These are phyloP conservation scores for Aristolochia californica DNA, from an alignment of 164 flowering plant genomes.

Conservation along the genomic window DNA sequence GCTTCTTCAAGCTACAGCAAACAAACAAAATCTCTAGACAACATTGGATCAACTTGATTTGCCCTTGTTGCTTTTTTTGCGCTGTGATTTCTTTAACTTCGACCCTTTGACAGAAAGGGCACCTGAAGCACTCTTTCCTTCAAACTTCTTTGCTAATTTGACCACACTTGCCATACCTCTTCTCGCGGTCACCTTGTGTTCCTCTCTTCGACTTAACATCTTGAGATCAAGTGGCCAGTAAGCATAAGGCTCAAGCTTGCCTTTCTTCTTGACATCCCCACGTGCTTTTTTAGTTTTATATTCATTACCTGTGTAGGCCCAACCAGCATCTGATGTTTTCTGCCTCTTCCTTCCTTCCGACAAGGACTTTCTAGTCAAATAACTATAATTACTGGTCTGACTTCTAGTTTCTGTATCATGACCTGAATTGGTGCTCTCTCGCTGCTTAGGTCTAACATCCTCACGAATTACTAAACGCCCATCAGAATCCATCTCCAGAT, in stretches of 20 bases:
- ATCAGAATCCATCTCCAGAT: constrained; percentile 62
- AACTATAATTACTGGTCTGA: constrained; percentile 35
- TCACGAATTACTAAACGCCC: constrained; percentile 79
- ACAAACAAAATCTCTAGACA: no score
- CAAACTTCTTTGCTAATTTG: constrained; percentile 68
- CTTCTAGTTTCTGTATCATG: constrained; percentile 42
- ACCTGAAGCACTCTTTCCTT: constrained; percentile 71
- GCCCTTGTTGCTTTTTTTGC: constrained; percentile 3
- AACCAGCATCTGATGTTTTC: constrained; percentile 62
- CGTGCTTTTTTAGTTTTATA: constrained; percentile 85
- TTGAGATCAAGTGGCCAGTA: constrained; percentile 99
- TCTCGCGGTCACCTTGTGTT: constrained; percentile 75
- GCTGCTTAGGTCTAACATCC: constrained; percentile 26
- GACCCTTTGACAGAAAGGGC: constrained; percentile 42
- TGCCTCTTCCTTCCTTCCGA: constrained; percentile 37
- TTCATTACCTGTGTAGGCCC: constrained; percentile 82
- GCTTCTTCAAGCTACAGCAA: no score
- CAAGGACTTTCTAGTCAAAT: constrained; percentile 23
- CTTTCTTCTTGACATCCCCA: constrained; percentile 90
- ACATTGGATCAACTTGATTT: not conserved
- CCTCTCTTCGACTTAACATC: constrained; percentile 91
- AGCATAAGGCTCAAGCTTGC: constrained; percentile 94
- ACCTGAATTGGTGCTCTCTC: constrained; percentile 17
- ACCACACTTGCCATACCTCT: constrained; percentile 88
- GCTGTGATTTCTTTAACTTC: constrained; percentile 31